Conservation (phyloP, 768 basidiomycete genomes). For the Trametes sanguinea region DNA sequence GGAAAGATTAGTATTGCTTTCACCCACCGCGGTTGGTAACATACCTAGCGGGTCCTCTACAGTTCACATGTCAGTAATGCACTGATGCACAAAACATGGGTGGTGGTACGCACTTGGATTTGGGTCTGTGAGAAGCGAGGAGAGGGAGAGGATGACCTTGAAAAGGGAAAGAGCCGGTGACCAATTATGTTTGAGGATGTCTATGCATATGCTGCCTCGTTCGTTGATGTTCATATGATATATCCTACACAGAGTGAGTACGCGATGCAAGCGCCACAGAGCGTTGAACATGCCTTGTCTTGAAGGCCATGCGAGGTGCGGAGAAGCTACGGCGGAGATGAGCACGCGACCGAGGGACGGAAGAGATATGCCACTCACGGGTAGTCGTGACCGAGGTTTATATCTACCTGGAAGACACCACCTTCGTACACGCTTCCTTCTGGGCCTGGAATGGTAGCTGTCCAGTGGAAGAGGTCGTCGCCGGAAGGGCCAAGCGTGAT, state of each 20-base stretch:
- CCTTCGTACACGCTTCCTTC: slow-evolving; percentile 83
- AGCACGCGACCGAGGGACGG: slow-evolving; percentile 1
- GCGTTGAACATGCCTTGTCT: slow-evolving; percentile 56
- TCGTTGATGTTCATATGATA: slow-evolving; percentile 93
- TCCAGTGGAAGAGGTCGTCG: slow-evolving; percentile 72
- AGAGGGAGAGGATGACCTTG: slow-evolving; percentile 93
- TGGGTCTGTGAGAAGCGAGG: slow-evolving; percentile 89
- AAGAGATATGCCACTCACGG: slow-evolving; percentile 51
- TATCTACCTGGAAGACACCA: slow-evolving; percentile 69
- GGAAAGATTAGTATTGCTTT: neutral
- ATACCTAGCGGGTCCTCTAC: slow-evolving; percentile 73
- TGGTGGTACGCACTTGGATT: slow-evolving; percentile 75
- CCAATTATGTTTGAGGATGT: slow-evolving; percentile 94
- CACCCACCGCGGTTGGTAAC: slow-evolving; percentile 12
- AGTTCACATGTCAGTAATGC: neutral
- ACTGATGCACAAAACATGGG: slow-evolving; percentile 17
- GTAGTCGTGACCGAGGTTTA: slow-evolving; percentile 71
- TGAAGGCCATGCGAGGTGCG: slow-evolving; percentile 74
- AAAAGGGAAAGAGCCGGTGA: slow-evolving; percentile 91
- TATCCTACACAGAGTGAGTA: neutral
- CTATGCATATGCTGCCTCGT: slow-evolving; percentile 77
- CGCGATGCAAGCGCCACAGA: neutral
- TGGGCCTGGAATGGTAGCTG: slow-evolving; percentile 77
- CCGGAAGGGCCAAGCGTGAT: slow-evolving; percentile 69
- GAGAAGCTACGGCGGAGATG: slow-evolving; percentile 56